phyloP scores from a whole-genome alignment of 805 yeast genomes.

The Kuraishia hungarica region DNA sequence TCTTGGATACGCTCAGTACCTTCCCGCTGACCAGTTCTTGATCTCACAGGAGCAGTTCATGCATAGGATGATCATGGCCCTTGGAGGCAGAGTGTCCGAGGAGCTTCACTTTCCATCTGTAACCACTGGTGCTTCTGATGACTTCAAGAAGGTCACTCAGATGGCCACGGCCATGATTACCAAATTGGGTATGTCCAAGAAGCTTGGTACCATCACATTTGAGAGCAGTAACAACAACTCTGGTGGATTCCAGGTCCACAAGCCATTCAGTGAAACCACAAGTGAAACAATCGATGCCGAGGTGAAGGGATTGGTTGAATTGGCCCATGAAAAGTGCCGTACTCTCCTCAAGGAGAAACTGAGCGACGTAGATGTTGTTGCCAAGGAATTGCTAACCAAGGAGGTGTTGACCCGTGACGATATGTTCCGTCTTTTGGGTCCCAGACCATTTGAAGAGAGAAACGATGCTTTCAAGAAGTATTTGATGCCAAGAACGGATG shows the following conservation, averaged over 20 bases:
- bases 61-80: slow-evolving; percentile 93
- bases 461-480: slow-evolving; percentile 88
- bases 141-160: slow-evolving; percentile 89
- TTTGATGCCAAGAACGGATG: slow-evolving; percentile 6
- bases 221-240: slow-evolving; percentile 63
- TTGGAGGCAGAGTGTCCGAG: slow-evolving; percentile 96
- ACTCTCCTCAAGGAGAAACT: slow-evolving; percentile 59
- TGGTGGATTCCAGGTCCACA: slow-evolving; percentile 42
- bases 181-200: slow-evolving; percentile 81
- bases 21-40: slow-evolving; percentile 87
- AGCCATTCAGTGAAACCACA: slow-evolving; percentile 87
- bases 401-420: slow-evolving; percentile 93
- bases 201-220: slow-evolving; percentile 77
- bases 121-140: slow-evolving; percentile 94
- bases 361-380: slow-evolving; percentile 76
- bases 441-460: slow-evolving; percentile 84
- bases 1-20: slow-evolving; percentile 93
- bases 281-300: slow-evolving; percentile 76
- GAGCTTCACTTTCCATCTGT: slow-evolving; percentile 89
- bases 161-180: slow-evolving; percentile 94
- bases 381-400: slow-evolving; percentile 75
- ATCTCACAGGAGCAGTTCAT: slow-evolving; percentile 67
- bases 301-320: slow-evolving; percentile 67
- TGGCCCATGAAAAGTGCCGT: slow-evolving; percentile 66
- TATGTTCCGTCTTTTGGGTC: slow-evolving; percentile 82